Evolutionary conservation across 2,329 filamentous ascomycete genomes (phyloP).

Genomic region (Drechslera avenae): DNA sequence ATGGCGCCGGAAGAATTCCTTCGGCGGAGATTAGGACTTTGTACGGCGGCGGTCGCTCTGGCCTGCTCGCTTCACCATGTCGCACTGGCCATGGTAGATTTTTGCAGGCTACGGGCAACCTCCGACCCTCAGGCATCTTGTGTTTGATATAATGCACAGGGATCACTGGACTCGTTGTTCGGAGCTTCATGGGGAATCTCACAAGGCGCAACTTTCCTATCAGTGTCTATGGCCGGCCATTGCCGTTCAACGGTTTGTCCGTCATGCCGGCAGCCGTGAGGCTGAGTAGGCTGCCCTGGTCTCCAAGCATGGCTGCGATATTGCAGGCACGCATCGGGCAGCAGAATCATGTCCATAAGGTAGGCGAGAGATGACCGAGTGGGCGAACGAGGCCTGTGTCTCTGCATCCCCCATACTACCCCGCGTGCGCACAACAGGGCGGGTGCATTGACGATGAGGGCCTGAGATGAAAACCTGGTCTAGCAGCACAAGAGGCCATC

Average conservation of each 20-base stretch:
- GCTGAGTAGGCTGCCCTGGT: constrained; percentile 10
- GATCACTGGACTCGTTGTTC: background rate
- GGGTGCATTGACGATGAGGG: constrained; percentile 17
- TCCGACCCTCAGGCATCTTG: constrained; percentile 9
- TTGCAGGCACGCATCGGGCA: background rate
- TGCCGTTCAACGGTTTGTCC: constrained; percentile 11
- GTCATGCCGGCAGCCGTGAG: constrained; percentile 26
- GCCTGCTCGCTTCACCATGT: constrained; percentile 18
- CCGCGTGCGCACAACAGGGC: constrained; percentile 21
- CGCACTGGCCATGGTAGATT: background rate
- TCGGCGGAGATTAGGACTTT: constrained; percentile 19
- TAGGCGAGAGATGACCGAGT: constrained; percentile 1
- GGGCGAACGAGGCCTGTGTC: constrained; percentile 6
- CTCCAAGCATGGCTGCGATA: constrained; percentile 1
- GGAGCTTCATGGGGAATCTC: background rate
- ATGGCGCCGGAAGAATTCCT: constrained; percentile 26
- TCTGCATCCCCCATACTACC: constrained; percentile 25
- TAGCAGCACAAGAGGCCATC: constrained; percentile 24
- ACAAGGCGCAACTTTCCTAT: constrained; percentile 13
- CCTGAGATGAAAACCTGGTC: constrained; percentile 18
- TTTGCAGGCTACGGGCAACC: constrained; percentile 2
- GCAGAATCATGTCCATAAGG: constrained; percentile 3
- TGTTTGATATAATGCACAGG: background rate
- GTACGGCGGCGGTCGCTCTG: constrained; percentile 14
- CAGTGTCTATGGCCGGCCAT: background rate